Percentiles rank a stretch among this genome's conserved stretches.
These are phyloP conservation scores for Lomentospora prolificans DNA, from an alignment of 2,329 filamentous ascomycete genomes.

Conservation along the genomic window DNA sequence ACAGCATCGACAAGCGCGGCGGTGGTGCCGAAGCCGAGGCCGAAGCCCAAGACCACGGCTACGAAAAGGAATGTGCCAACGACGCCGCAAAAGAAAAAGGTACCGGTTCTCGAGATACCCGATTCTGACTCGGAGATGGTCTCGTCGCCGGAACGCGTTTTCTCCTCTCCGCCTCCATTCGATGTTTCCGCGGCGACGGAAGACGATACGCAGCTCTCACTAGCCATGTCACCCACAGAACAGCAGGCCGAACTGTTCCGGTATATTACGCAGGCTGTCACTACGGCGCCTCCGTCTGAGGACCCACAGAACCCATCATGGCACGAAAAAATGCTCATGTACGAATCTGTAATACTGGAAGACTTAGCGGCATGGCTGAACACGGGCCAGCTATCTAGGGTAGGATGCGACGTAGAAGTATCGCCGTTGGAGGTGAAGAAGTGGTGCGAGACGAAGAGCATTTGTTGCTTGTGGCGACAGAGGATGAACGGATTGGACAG, in stretches of 20 bases:
- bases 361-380: conserved; percentile 81
- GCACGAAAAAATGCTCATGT: conserved; percentile 89
- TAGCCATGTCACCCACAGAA: conserved; percentile 27
- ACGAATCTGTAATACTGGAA: conserved; percentile 82
- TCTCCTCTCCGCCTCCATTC: conserved; percentile 31
- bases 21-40: neutral
- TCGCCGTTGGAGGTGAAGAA: conserved; percentile 59
- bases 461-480: conserved; percentile 71
- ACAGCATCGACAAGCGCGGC: neutral
- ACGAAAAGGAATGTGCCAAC: neutral
- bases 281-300: conserved; percentile 35
- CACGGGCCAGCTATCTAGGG: conserved; percentile 50
- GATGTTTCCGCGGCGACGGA: conserved; percentile 34
- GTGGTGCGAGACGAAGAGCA: conserved; percentile 82
- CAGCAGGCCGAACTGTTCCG: conserved; percentile 37
- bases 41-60: neutral
- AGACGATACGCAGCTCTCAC: conserved; percentile 35
- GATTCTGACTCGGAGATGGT: conserved; percentile 9
- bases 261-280: conserved; percentile 46
- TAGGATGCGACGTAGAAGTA: conserved; percentile 58
- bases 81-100: neutral
- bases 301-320: conserved; percentile 54
- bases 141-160: conserved; percentile 27
- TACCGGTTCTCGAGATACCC: conserved; percentile 9
- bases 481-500: conserved; percentile 41